Percentiles rank a stretch among this genome's conserved stretches.
Evolutionary conservation across 2,329 filamentous ascomycete genomes (phyloP).

Genomic region (Cladosporium sp.): DNA sequence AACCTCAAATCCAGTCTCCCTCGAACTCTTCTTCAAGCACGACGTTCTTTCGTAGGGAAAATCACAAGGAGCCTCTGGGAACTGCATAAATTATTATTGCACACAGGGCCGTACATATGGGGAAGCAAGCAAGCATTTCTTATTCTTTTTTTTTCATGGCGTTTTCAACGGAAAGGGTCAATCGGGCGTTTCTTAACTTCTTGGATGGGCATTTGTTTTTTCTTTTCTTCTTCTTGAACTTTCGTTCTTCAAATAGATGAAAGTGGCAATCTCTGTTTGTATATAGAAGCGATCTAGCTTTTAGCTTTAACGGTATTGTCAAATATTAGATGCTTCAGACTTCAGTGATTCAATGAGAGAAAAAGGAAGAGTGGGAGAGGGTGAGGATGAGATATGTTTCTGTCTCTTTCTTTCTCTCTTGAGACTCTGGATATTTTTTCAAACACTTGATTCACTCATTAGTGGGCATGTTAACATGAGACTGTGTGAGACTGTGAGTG

Average conservation of each 20-base stretch:
- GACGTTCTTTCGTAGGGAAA: background rate
- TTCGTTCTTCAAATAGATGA: background rate
- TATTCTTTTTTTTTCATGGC: background rate
- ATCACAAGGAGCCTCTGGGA: background rate
- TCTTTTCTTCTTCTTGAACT: background rate
- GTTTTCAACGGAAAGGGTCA: background rate
- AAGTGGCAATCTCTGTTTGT: background rate
- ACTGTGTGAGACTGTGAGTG: too few relatives aligned
- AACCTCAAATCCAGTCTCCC: background rate
- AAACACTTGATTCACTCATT: too few relatives aligned
- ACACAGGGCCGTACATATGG: background rate
- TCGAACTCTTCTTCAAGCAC: background rate
- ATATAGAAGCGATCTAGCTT: background rate
- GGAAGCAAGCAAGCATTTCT: background rate
- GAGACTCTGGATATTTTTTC: too few relatives aligned
- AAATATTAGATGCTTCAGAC: background rate
- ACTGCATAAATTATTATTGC: background rate
- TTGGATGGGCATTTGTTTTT: background rate
- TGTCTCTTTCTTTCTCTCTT: background rate
- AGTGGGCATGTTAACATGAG: too few relatives aligned
- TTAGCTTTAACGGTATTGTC: background rate
- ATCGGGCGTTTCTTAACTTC: background rate
- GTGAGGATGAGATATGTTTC: too few relatives aligned
- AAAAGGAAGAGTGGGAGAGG: background rate
- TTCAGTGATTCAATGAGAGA: background rate